Conservation (phyloP, 2,329 filamentous ascomycete genomes). For the Allantophomopsis lycopodina region DNA sequence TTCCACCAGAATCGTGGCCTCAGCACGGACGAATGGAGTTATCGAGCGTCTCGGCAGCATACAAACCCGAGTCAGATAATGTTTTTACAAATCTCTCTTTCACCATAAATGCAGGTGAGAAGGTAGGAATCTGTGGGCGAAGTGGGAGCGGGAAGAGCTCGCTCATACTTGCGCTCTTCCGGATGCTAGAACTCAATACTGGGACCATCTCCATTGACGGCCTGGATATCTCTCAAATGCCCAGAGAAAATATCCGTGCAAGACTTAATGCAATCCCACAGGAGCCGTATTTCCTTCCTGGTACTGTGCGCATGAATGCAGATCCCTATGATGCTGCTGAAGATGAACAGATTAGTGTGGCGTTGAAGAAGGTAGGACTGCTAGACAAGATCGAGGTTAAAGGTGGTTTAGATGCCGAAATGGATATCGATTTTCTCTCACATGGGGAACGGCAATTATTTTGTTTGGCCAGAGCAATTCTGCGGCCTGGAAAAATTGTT, state of each 20-base stretch:
- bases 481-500: conserved; percentile 22
- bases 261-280: conserved; percentile 24
- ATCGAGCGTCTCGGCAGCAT: conserved; percentile 9
- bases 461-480: conserved; percentile 28
- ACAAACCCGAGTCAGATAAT: conserved; percentile 4
- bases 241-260: conserved; percentile 26
- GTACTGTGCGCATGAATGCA: conserved; percentile 30
- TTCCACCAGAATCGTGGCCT: conserved; percentile 16
- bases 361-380: conserved; percentile 28
- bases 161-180: conserved; percentile 29
- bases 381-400: conserved; percentile 24
- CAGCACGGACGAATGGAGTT: conserved; percentile 15
- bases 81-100: conserved; percentile 2
- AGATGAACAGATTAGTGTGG: conserved; percentile 26
- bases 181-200: conserved; percentile 27
- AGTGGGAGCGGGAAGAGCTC: conserved; percentile 30
- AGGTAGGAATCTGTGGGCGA: conserved; percentile 33
- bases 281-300: conserved; percentile 31
- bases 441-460: conserved; percentile 33
- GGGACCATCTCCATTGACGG: conserved; percentile 31
- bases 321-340: conserved; percentile 24
- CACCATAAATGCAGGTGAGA: conserved; percentile 24
- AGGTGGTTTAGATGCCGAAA: conserved; percentile 21
- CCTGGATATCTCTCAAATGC: conserved; percentile 25
- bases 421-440: conserved; percentile 20